Base-by-base conservation (phyloP, 306 rosid genomes). In the Prunus dulcis region DNA sequence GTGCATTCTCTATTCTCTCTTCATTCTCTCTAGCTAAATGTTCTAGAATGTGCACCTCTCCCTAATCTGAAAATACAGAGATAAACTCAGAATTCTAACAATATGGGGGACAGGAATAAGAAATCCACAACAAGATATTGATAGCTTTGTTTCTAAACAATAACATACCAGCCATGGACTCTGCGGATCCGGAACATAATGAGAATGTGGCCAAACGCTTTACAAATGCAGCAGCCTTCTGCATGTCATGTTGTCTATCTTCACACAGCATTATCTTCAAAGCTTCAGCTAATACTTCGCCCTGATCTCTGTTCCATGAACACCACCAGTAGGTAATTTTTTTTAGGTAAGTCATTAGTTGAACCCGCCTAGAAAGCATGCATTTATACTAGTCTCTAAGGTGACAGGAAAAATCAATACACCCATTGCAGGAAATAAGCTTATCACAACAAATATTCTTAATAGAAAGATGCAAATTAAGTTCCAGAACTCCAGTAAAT, bases 221-320 rank as follows among this genome's bases (percentile, higher is more conserved):
- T 74, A 96, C 85, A 79, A 96, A 96, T 75, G 97, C 99, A 77
- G 97, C 99, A 63, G 98, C 87, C 86, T 96, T 96, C 82, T 92
- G 99, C 98, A 92, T 96, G 91, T 91, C 99, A 82, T 91, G 97
- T 70, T 96, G 99, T 88, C 87, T 96, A 76, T 92, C 98, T 10
- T 96, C 99, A 55, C 96, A 96, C 83, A 96, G 74, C 99, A 96
- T 96, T 41, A 89, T 82, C 86, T 92, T 96, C 85, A 96, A 82
- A 67, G 98, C 98, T 83, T 96, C 99, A 43, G 99, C 93, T 69
- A 96, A 79, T 58, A 89, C 91, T 80, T 82, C 98, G 53, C 97
- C 97, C 78, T 84, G 84, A 87, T 92, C 99, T 80, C 99, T 95
- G 90, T 57, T 69, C 53, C 73, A 82, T 41, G 67, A 74, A 76